Conservation (phyloP, 2,329 filamentous ascomycete species). For the Penicillium sp. region DNA sequence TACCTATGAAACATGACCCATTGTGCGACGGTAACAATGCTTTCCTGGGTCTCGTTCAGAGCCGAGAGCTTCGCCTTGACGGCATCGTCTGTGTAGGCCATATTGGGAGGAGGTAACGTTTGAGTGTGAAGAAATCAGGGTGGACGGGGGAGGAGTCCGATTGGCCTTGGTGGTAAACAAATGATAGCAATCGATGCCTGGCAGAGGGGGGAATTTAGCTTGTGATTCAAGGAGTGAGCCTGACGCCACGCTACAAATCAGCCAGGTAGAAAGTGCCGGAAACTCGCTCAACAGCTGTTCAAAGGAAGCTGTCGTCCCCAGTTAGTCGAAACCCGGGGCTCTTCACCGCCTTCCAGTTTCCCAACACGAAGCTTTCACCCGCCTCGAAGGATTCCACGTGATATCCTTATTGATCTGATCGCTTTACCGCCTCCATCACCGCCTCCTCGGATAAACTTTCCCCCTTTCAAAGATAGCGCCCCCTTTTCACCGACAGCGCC, state of each 20-base stretch:
- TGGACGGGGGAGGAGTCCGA: not conserved
- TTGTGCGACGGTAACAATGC: constrained; percentile 93
- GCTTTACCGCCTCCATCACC: not conserved
- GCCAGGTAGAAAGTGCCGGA: no score
- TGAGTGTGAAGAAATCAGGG: not conserved
- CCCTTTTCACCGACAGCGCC: not conserved
- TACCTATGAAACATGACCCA: constrained; percentile 99
- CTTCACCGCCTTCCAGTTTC: constrained; percentile 15
- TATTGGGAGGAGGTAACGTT: constrained; percentile 40
- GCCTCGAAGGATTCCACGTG: not conserved
- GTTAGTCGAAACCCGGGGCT: constrained; percentile 14
- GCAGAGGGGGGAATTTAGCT: not conserved
- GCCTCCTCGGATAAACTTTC: not conserved
- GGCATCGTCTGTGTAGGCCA: constrained; percentile 96
- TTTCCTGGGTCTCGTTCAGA: constrained; percentile 96
- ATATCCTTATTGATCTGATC: no score
- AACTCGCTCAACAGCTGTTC: no score
- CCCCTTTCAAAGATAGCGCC: no score
- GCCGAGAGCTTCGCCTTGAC: constrained; percentile 93
- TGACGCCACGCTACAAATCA: no score
- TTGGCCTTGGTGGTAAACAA: not conserved
- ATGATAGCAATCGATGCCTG: constrained; percentile 1
- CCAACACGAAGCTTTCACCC: not conserved
- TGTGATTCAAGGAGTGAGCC: no score
- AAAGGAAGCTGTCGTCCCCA: constrained; percentile 2